Conservation (phyloP, 2,329 filamentous ascomycete species). For the Meredithiella fracta region DNA sequence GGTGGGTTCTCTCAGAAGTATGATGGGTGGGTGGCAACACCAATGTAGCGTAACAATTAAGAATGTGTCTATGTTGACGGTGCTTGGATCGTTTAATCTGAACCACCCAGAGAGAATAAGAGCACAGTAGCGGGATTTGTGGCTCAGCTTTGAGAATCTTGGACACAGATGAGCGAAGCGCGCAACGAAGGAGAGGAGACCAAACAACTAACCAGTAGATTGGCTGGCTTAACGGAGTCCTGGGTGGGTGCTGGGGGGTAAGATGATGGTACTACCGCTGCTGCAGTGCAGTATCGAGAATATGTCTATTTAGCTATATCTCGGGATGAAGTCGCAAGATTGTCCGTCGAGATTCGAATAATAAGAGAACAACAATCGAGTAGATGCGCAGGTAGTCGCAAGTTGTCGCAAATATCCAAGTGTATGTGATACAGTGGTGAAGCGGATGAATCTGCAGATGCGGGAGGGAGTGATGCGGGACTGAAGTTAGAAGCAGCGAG, state of each 20-base stretch:
- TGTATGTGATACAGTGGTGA: background rate
- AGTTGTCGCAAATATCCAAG: background rate
- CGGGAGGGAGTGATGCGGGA: background rate
- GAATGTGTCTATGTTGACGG: background rate
- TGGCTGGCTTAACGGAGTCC: background rate
- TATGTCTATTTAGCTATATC: too few species aligned
- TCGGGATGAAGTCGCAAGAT: background rate
- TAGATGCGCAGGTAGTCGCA: background rate
- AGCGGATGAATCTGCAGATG: background rate
- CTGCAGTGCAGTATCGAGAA: too few species aligned
- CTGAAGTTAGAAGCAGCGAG: background rate
- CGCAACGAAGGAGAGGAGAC: slow-evolving; percentile 1
- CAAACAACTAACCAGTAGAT: background rate
- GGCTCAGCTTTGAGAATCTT: slow-evolving; percentile 2
- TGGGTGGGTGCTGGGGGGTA: too few species aligned
- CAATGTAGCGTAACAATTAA: background rate
- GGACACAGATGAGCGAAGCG: slow-evolving; percentile 1
- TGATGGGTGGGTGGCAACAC: background rate
- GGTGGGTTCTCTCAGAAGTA: background rate
- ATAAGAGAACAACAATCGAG: background rate
- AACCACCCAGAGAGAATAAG: background rate
- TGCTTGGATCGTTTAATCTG: background rate
- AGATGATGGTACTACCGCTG: too few species aligned
- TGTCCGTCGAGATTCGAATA: background rate
- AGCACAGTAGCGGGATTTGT: slow-evolving; percentile 4